These are phyloP conservation scores for Epichloe elymi DNA, from an alignment of 2,329 filamentous ascomycete genomes.

Conservation along the genomic window DNA sequence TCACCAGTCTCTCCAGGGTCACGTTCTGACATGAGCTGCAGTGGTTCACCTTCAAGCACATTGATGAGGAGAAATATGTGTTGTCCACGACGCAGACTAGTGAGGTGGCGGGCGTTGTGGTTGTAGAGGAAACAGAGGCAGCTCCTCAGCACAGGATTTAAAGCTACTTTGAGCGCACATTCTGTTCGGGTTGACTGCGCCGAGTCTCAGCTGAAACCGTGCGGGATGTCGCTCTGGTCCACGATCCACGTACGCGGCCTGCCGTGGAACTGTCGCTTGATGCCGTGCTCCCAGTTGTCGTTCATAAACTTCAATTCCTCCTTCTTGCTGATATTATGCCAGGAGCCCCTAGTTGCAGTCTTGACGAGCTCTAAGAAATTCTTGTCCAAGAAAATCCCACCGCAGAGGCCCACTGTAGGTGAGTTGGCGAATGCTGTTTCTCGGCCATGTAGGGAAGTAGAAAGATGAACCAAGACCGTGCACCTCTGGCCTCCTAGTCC, in stretches of 20 bases:
- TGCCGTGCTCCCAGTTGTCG: slow-evolving; percentile 16
- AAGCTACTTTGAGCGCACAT: no score
- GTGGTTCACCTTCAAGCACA: slow-evolving; percentile 11
- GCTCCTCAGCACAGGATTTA: no score
- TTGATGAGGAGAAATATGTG: slow-evolving; percentile 14
- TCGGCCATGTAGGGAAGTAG: no score
- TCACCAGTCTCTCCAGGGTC: not conserved
- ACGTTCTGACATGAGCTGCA: not conserved
- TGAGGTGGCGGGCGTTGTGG: slow-evolving; percentile 1
- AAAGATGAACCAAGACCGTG: no score
- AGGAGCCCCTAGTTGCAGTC: slow-evolving; percentile 7
- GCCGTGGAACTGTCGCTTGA: slow-evolving; percentile 6
- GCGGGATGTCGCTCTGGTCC: no score
- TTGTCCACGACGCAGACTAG: slow-evolving; percentile 12
- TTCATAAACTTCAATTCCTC: slow-evolving; percentile 11
- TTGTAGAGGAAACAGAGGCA: not conserved
- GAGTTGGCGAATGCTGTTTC: not conserved
- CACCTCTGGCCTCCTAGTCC: no score
- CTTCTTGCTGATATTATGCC: not conserved
- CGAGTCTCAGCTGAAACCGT: no score
- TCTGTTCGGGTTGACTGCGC: no score
- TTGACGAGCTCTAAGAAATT: slow-evolving; percentile 18
- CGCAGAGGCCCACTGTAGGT: slow-evolving; percentile 22
- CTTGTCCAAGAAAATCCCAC: slow-evolving; percentile 27
- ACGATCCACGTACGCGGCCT: no score